Base-by-base conservation (phyloP, 495 filamentous ascomycete genomes). In the Aspergillus nidulans region DNA sequence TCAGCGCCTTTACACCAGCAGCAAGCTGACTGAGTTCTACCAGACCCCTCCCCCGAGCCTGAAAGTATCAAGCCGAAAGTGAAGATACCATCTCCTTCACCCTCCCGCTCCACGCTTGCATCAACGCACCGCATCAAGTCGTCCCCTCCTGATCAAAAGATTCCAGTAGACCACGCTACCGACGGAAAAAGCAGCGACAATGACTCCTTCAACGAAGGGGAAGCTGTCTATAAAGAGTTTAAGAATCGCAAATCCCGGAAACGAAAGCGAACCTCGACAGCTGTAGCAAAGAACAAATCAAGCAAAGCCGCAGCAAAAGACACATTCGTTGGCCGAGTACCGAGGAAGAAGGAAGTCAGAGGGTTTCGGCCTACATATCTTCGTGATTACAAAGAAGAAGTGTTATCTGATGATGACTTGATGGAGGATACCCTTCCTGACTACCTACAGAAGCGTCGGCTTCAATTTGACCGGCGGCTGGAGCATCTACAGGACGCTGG, bases 401-500 rank as follows among this genome's bases (percentile, higher is more conserved):
- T 68, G 8, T 65, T 68, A 1, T 77, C 77, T 0, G 80, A 83
- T 24, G 79, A 84, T 52, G 79, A 83, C 13, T 50, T 82, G 43
- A 80, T 85, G 75, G 81, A 84, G 44, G 60, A 83, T 23, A 79
- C 75, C 0, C 66, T 85, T 1, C 85, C 85, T 0, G 74, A 77
- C 21, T 85, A 85, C 62, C 61, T 88, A 5, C 77, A 83, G 59
- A 59, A 67, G 3, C 78, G 85, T 13, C 72, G 77, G 16, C 55
- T 45, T 1, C 69, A 75, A 44, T 82, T 85, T 46, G 81, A 85
- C 32, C 64, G 75, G 32, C 72, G 77, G 12, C 70, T 70, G 20
- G 78, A 86, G 38, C 74, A 71, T 5, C 69, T 92, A 30, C 79
- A 81, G 40, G 81, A 85, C 39, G 81, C 80, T 1, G 91, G 88